phyloP scores from a whole-genome alignment of 495 filamentous ascomycete genomes.

The Hapsidospora chrysogenum region DNA sequence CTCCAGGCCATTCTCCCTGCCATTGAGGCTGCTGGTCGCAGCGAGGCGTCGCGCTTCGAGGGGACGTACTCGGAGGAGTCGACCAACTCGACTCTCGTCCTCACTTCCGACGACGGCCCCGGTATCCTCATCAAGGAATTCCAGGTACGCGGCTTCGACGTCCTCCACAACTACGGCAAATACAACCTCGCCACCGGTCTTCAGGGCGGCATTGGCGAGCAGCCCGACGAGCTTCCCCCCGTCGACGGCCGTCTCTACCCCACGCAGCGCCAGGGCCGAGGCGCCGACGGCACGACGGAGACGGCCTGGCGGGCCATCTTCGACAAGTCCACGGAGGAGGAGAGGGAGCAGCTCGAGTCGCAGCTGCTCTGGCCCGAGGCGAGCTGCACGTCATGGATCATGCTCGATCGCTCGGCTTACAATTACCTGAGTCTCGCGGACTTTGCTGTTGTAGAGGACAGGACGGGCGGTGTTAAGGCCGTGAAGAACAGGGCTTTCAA shows the following conservation, averaged over 20 bases:
- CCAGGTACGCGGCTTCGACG: constrained; percentile 22
- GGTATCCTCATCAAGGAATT: constrained; percentile 24
- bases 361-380: not conserved
- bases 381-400: not conserved
- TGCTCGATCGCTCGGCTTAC: not conserved
- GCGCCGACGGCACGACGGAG: not conserved
- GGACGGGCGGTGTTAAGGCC: too few relatives aligned
- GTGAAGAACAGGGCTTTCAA: too few relatives aligned
- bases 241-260: not conserved
- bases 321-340: not conserved
- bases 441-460: not conserved
- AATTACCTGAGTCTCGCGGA: not conserved
- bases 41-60: constrained; percentile 19
- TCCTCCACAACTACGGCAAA: constrained; percentile 15
- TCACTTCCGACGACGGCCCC: constrained; percentile 23
- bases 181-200: constrained; percentile 8
- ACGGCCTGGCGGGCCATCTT: not conserved
- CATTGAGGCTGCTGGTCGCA: constrained; percentile 26
- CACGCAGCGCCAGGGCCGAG: not conserved
- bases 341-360: not conserved
- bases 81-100: constrained; percentile 24
- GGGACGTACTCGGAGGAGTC: constrained; percentile 19
- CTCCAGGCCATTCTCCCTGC: constrained; percentile 22
- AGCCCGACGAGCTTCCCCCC: too few relatives aligned
- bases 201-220: too few relatives aligned